Evolutionary conservation across 331 rosid genomes (phyloP), one percentile per base, ranked within the genome.

Genomic region (Malus hybrid): DNA sequence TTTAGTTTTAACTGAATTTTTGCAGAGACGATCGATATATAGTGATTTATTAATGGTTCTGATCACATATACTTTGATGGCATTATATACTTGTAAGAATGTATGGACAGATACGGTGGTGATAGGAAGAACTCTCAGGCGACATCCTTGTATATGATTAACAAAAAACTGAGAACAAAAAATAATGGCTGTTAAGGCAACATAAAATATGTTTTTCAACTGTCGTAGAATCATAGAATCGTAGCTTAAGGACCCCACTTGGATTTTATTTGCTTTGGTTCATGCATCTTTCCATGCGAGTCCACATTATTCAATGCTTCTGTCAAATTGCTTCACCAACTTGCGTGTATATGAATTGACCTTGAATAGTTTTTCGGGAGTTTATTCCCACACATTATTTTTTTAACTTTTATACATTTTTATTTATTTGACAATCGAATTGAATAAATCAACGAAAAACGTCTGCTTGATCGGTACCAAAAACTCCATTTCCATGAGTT

Each of bases 221-320:
- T 46, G 62, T 8, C 64, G 15, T 56, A 22, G 69, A 33, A 18
- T 7, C 63, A 9, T 20, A 18, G 65, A 33, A 22, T 20, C 69
- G 32, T 55, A 39, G 29, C 55, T 55, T 9, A 48, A 69, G 88
- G 88, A 50, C 88, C 88, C 86, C 85, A 77, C 87, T 13, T 19
- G 7, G 77, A 76, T 76, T 67, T 28, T 32, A 27, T 31, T 54
- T 44, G 60, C 57, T 76, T 31, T 61, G 85, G 85, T 85, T 83
- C 89, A 85, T 83, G 87, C 76, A 85, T 60, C 85, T 61, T 60
- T 22, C 39, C 46, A 3, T 18, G 4, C 0, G 7, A n/a, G 32
- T 52, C 57, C 73, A 39, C 57, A 69, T 68, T 34, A 55, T 67
- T 76, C 73, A 68, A 29, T 60, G 1, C 9, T 12, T 12, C 22